Evolutionary conservation across 306 rosid species (phyloP).

Genomic region (Hippophae rhamnoides): DNA sequence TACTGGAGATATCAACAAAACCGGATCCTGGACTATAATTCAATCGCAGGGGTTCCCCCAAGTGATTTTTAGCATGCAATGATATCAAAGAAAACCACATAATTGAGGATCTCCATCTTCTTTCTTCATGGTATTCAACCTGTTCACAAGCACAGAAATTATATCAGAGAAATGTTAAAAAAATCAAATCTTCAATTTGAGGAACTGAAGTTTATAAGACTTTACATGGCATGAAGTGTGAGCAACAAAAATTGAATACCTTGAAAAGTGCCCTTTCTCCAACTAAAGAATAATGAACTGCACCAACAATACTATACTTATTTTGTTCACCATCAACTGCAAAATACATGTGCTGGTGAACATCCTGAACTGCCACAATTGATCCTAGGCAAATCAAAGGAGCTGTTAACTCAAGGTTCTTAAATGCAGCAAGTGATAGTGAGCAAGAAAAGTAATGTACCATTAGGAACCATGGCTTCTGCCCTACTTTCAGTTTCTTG

Average conservation of each 20-base stretch:
- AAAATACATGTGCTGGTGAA: conserved; percentile 74
- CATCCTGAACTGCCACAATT: conserved; percentile 84
- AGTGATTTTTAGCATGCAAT: conserved; percentile 62
- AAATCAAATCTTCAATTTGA: conserved; percentile 1
- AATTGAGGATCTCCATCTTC: conserved; percentile 56
- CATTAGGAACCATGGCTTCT: conserved; percentile 66
- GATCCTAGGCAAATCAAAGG: conserved; percentile 53
- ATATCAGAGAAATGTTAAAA: not conserved
- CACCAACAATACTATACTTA: conserved; percentile 51
- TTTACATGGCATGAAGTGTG: not conserved
- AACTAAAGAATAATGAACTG: conserved; percentile 76
- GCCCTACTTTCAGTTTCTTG: conserved; percentile 33
- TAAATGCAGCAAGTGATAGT: conserved; percentile 16
- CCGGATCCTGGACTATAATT: conserved; percentile 62
- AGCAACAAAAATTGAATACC: conserved; percentile 36
- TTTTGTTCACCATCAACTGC: conserved; percentile 61
- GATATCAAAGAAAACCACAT: conserved; percentile 78
- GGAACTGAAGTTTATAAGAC: not conserved
- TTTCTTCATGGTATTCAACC: conserved; percentile 58
- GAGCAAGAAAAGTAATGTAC: conserved; percentile 27
- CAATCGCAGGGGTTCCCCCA: conserved; percentile 66
- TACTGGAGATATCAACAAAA: conserved; percentile 60
- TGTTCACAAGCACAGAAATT: conserved; percentile 19
- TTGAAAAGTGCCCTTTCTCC: conserved; percentile 91
- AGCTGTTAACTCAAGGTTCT: conserved; percentile 28